Percentiles rank a stretch among this genome's conserved stretches.
Conservation (phyloP, 192 early-diverging fungal genomes). For the Umbelopsis sp. region DNA sequence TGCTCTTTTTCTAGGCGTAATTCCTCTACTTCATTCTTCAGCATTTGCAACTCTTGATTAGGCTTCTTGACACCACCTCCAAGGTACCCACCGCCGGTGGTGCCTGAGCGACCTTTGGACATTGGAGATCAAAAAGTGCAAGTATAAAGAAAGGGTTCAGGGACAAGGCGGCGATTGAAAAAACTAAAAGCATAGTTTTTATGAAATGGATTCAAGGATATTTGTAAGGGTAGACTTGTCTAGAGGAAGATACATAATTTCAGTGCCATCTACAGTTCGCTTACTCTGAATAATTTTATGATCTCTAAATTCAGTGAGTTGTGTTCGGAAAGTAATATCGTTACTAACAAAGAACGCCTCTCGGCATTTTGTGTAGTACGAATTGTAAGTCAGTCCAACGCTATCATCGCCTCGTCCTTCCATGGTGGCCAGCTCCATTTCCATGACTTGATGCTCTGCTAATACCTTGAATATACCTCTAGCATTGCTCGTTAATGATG, state of each 20-base stretch:
- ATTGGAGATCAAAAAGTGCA: not conserved
- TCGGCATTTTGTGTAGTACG: constrained; percentile 71
- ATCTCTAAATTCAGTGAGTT: constrained; percentile 91
- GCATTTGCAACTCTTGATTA: constrained; percentile 1
- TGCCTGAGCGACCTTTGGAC: constrained; percentile 17
- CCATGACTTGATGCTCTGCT: constrained; percentile 77
- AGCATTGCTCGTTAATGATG: constrained; percentile 81
- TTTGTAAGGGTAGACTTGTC: constrained; percentile 60
- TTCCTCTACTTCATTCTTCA: constrained; percentile 36
- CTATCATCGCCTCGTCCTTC: constrained; percentile 30
- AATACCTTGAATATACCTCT: constrained; percentile 85
- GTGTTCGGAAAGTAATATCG: constrained; percentile 85
- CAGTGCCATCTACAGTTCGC: constrained; percentile 58
- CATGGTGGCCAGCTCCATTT: constrained; percentile 36
- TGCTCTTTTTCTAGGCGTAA: constrained; percentile 35
- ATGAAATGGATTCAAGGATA: constrained; percentile 68
- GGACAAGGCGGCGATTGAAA: constrained; percentile 6
- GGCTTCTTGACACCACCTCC: constrained; percentile 2
- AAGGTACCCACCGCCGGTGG: not conserved
- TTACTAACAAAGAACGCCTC: constrained; percentile 84
- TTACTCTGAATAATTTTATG: constrained; percentile 84
- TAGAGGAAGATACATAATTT: constrained; percentile 76
- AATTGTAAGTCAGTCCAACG: constrained; percentile 64
- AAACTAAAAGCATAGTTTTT: not conserved
- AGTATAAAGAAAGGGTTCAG: not conserved